Percentiles rank a stretch among this genome's conserved stretches.
Conservation (phyloP, 352 stramenopile species). For the Pythium coloratum region DNA sequence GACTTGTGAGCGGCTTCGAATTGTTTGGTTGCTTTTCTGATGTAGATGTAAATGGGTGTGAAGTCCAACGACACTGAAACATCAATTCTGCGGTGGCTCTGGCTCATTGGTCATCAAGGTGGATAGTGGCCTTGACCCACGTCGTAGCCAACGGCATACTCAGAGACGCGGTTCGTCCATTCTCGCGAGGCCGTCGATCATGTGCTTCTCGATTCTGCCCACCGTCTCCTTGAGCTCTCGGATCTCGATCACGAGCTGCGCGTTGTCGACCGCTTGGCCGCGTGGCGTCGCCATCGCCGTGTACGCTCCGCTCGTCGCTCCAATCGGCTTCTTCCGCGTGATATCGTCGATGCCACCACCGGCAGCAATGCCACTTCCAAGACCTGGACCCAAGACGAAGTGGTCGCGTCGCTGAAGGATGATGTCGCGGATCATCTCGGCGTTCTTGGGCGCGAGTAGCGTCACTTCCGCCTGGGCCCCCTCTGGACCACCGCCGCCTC, state of each 20-base stretch:
- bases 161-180: conserved; percentile 1
- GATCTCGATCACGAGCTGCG: conserved; percentile 9
- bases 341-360: conserved; percentile 18
- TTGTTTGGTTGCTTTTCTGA: too few relatives aligned
- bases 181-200: conserved; percentile 9
- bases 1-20: neutral
- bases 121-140: neutral
- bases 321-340: neutral
- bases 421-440: conserved; percentile 24
- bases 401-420: conserved; percentile 22
- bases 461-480: conserved; percentile 1
- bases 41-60: neutral
- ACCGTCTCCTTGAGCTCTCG: conserved; percentile 24
- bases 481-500: conserved; percentile 1
- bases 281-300: neutral
- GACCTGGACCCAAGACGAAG: conserved; percentile 12
- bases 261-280: neutral
- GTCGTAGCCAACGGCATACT: neutral
- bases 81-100: neutral
- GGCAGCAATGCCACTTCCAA: conserved; percentile 9
- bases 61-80: neutral
- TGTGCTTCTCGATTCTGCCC: conserved; percentile 16
- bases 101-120: neutral
- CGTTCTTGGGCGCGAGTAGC: conserved; percentile 21
- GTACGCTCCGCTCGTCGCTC: neutral